These are phyloP conservation scores for Haematococcus lacustris DNA, from an alignment of 139 green algal species.

Conservation along the genomic window DNA sequence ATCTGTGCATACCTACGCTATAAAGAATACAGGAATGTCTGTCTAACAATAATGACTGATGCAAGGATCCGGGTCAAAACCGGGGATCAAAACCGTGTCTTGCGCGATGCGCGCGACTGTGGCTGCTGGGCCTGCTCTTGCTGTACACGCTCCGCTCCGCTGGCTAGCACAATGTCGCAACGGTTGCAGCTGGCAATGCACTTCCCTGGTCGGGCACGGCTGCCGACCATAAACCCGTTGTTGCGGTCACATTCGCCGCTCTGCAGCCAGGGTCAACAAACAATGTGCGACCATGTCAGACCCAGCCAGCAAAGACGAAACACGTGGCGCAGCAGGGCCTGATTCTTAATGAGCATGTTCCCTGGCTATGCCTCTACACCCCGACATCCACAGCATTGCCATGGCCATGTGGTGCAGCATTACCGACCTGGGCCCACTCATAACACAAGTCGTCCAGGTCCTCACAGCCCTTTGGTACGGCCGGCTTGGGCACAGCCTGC, in stretches of 20 bases:
- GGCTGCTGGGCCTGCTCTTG: too few species aligned
- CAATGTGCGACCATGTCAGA: background rate
- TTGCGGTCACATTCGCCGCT: slow-evolving; percentile 32
- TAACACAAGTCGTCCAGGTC: slow-evolving; percentile 18
- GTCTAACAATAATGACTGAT: too few species aligned
- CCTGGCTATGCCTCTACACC: background rate
- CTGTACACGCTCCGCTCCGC: slow-evolving; percentile 24
- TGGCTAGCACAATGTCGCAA: slow-evolving; percentile 25
- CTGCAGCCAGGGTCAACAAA: slow-evolving; percentile 15
- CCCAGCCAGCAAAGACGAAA: background rate
- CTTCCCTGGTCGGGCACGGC: slow-evolving; percentile 20
- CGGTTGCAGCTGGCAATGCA: slow-evolving; percentile 28
- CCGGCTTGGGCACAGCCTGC: slow-evolving; percentile 4
- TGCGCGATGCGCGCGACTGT: too few species aligned
- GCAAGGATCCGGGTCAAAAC: too few species aligned
- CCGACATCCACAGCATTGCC: background rate
- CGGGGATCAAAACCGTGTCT: too few species aligned
- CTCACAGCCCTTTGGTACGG: slow-evolving; percentile 12
- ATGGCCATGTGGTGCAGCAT: background rate
- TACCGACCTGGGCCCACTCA: background rate
- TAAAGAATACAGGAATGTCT: too few species aligned
- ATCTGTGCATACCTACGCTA: too few species aligned
- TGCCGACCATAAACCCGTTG: slow-evolving; percentile 26
- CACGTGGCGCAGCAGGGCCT: background rate
- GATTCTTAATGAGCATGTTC: background rate